Evolutionary conservation across 164 flowering plant species (phyloP), one percentile per base, ranked within the genome.

Genomic region (Stephania cephalantha): DNA sequence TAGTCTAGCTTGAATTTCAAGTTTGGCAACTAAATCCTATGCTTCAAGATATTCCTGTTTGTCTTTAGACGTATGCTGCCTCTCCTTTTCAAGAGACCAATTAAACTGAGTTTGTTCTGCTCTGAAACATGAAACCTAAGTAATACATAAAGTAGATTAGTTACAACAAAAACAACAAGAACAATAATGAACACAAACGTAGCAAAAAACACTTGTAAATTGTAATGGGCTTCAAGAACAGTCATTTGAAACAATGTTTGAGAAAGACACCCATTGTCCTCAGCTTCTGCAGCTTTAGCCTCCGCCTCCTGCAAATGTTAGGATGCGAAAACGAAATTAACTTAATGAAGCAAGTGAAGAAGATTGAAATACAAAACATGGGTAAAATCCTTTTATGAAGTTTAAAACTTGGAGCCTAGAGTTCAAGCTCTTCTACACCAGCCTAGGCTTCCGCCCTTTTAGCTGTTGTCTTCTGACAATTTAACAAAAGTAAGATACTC

Each of bases 391-490:
- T 75, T 75, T 50, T 63, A 22, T n/a, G 20, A 58, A 35, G 25
- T 12, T 7, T 29, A 69, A 80, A 64, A 96, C 99, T 98, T 94
- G 97, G 53, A 96, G 94, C 25, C 98, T 86, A 74, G 92, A 89
- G 75, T 88, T 92, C 12, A 96, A 83, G 93, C 83, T 86, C 97
- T 88, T 96, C 99, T 9, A 96, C 98, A 74, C 97, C 97, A 81
- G 95, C 87, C 98, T 97, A 96, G 48, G 97, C 99, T 85, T 94
- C 98, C 29, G 93, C 95, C 79, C 85, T 88, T 83, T 97, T 88
- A 53, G 92, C 80, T 68, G 83, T 85, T 76, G 94, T 90, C 80
- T 96, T 98, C 99, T 96, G 84, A 81, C 25, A 73, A 78, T 35
- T 75, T 61, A 65, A 76, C 22, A 61, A 78, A 61, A 20, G 20